phyloP scores from a whole-genome alignment of 2,329 filamentous ascomycete genomes.

The Trichoderma hamatum region DNA sequence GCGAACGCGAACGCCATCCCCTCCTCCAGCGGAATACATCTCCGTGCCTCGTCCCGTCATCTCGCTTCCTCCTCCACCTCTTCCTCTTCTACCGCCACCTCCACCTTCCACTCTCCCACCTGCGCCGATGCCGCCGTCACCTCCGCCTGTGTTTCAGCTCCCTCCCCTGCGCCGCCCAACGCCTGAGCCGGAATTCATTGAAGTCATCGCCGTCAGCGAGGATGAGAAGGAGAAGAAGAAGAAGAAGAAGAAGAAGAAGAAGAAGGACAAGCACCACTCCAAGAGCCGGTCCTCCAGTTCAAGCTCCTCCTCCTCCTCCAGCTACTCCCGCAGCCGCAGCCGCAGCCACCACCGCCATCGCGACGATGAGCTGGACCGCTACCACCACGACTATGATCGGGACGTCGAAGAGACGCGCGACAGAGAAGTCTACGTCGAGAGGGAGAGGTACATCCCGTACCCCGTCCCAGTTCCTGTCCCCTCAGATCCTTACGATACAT shows the following conservation, averaged over 20 bases:
- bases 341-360: slow-evolving; percentile 25
- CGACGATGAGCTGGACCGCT: slow-evolving; percentile 6
- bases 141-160: slow-evolving; percentile 26
- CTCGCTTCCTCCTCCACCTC: slow-evolving; percentile 22
- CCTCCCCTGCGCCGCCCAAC: slow-evolving; percentile 32
- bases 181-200: slow-evolving; percentile 39
- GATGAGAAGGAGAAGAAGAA: slow-evolving; percentile 10
- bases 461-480: slow-evolving; percentile 49
- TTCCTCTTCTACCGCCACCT: slow-evolving; percentile 30
- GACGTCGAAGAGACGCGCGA: slow-evolving; percentile 31
- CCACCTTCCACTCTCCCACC: slow-evolving; percentile 31
- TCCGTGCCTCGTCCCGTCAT: slow-evolving; percentile 31
- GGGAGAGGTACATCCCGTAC: slow-evolving; percentile 51
- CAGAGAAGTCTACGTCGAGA: slow-evolving; percentile 55
- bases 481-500: slow-evolving; percentile 50
- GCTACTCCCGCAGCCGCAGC: slow-evolving; percentile 38
- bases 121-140: slow-evolving; percentile 30
- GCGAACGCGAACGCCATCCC: slow-evolving; percentile 33
- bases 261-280: slow-evolving; percentile 31
- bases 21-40: slow-evolving; percentile 35
- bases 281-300: slow-evolving; percentile 28
- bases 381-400: slow-evolving; percentile 5
- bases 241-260: slow-evolving; percentile 27
- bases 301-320: slow-evolving; percentile 5
- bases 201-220: slow-evolving; percentile 46